phyloP scores from a whole-genome alignment of 2,329 filamentous ascomycete genomes.

The Trichoderma sp. region DNA sequence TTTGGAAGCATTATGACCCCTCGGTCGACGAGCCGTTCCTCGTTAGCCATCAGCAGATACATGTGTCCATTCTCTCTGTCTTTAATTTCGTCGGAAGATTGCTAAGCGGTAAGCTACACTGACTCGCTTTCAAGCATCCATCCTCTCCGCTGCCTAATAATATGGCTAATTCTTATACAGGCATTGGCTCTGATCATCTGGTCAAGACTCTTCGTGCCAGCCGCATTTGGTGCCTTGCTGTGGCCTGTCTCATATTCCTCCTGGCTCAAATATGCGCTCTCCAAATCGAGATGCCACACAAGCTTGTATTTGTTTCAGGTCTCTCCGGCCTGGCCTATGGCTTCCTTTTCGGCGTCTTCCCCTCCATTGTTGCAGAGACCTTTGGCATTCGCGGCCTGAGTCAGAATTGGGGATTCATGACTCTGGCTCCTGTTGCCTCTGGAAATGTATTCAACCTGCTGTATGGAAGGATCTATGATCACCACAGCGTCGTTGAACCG shows the following conservation, averaged over 20 bases:
- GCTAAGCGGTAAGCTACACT: constrained; percentile 56
- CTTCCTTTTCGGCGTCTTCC: constrained; percentile 90
- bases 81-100: constrained; percentile 82
- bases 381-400: constrained; percentile 88
- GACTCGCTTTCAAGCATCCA: not conserved
- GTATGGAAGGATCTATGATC: constrained; percentile 81
- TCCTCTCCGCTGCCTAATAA: not conserved
- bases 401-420: constrained; percentile 97
- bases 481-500: constrained; percentile 65
- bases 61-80: constrained; percentile 90
- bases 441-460: constrained; percentile 92
- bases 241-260: constrained; percentile 74
- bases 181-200: constrained; percentile 86
- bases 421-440: constrained; percentile 78
- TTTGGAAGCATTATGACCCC: constrained; percentile 84
- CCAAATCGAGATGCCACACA: constrained; percentile 70
- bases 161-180: constrained; percentile 36
- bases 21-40: constrained; percentile 71
- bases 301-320: constrained; percentile 73
- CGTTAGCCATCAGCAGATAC: constrained; percentile 77
- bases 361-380: constrained; percentile 81
- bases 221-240: constrained; percentile 85
- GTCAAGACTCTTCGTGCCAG: constrained; percentile 77
- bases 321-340: constrained; percentile 89
- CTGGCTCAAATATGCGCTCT: constrained; percentile 75